phyloP scores from a whole-genome alignment of 441 rosid species.

The Gossypium schwendimanii region DNA sequence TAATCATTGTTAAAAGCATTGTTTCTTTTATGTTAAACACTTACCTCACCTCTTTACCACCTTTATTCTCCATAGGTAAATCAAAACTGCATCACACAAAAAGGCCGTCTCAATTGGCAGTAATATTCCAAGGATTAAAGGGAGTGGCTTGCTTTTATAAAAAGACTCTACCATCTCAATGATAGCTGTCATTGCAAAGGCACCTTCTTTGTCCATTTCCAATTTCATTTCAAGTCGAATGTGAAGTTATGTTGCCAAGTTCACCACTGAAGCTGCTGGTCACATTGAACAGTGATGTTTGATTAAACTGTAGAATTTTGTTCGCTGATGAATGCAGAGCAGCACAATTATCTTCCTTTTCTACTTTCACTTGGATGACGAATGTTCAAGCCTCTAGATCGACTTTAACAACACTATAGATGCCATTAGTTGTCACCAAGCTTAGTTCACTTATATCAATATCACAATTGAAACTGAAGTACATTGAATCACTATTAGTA shows the following conservation, averaged over 20 bases:
- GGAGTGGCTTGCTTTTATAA: constrained; percentile 19
- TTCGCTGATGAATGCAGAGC: constrained; percentile 10
- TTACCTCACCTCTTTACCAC: constrained; percentile 26
- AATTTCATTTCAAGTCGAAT: constrained; percentile 36
- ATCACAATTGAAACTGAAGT: constrained; percentile 44
- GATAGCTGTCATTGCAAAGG: constrained; percentile 30
- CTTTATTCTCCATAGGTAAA: no score
- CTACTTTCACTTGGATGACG: constrained; percentile 20
- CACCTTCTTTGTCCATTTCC: constrained; percentile 34
- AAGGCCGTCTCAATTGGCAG: no score
- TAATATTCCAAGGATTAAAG: neutral
- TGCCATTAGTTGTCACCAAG: constrained; percentile 30
- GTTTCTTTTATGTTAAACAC: neutral
- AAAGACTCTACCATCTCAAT: constrained; percentile 36
- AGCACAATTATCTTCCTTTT: constrained; percentile 26
- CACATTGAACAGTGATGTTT: constrained; percentile 34
- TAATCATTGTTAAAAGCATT: neutral
- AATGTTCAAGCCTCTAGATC: constrained; percentile 27
- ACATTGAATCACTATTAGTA: constrained; percentile 29
- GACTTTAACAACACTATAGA: constrained; percentile 36
- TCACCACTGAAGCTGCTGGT: constrained; percentile 25
- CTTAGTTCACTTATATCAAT: constrained; percentile 30
- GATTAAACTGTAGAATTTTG: constrained; percentile 20
- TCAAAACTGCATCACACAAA: no score
- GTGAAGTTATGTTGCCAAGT: neutral